These are phyloP conservation scores for Fraxinus dipetala DNA, from an alignment of 305 asterid genomes.

Conservation along the genomic window DNA sequence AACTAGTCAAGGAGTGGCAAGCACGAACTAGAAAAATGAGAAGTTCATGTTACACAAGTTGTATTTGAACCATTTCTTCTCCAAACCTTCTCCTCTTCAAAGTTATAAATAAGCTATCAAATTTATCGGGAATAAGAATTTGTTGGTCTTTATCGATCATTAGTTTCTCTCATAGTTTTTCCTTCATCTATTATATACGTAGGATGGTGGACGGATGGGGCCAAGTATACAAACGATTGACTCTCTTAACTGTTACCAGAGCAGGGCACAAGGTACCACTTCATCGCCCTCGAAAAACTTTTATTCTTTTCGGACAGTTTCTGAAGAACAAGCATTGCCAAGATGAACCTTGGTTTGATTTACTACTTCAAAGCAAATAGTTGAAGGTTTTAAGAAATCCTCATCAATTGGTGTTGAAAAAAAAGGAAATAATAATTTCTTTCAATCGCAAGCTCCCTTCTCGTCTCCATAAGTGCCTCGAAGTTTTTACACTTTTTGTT, in stretches of 20 bases:
- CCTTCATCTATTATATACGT: background rate
- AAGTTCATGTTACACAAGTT: no score
- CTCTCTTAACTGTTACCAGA: slow-evolving; percentile 68
- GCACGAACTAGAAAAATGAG: no score
- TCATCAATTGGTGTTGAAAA: background rate
- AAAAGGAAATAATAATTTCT: background rate
- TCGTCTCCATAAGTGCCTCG: background rate
- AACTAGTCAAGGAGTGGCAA: no score
- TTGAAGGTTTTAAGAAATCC: background rate
- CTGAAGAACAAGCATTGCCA: slow-evolving; percentile 69
- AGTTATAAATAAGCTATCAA: no score
- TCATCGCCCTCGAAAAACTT: slow-evolving; percentile 86
- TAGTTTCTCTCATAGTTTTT: no score
- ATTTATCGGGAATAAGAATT: no score
- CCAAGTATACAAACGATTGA: slow-evolving; percentile 74
- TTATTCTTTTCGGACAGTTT: slow-evolving; percentile 55
- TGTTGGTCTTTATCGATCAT: no score
- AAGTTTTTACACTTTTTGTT: background rate
- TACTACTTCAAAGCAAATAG: background rate
- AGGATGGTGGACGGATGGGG: slow-evolving; percentile 99
- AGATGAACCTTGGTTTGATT: slow-evolving; percentile 24
- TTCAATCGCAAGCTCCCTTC: background rate
- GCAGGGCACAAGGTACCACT: slow-evolving; percentile 94
- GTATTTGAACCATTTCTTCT: no score
- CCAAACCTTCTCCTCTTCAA: no score